These are phyloP conservation scores for Fusarium humuli DNA, from an alignment of 2,329 filamentous ascomycete species.

Conservation along the genomic window DNA sequence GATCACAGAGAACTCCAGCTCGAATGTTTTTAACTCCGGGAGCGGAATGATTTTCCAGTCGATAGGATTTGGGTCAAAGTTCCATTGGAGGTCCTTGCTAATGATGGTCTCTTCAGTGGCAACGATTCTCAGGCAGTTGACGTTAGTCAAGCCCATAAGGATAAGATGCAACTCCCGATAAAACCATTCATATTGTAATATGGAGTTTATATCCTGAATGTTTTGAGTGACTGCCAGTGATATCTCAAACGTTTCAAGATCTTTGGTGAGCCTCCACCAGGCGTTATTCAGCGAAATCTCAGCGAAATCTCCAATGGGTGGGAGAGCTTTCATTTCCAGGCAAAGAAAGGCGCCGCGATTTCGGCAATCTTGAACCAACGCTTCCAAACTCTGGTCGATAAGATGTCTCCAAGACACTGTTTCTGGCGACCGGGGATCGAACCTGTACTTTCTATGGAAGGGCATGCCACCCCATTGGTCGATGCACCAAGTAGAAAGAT, in stretches of 20 bases:
- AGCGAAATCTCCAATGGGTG: too few species aligned
- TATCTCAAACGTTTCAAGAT: too few species aligned
- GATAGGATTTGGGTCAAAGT: not conserved
- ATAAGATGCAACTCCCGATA: fast-evolving
- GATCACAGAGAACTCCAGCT: not conserved
- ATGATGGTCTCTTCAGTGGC: not conserved
- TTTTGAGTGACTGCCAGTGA: too few species aligned
- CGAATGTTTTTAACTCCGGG: not conserved
- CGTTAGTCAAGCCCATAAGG: not conserved
- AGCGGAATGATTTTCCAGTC: fast-evolving
- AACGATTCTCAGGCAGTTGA: not conserved
- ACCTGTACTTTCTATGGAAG: too few species aligned
- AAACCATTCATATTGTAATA: too few species aligned
- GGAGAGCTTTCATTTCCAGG: not conserved
- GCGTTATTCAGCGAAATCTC: too few species aligned
- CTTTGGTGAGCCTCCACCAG: too few species aligned
- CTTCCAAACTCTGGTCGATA: not conserved
- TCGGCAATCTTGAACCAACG: fast-evolving
- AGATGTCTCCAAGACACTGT: not conserved
- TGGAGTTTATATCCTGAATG: too few species aligned
- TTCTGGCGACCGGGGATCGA: too few species aligned
- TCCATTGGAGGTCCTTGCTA: fast-evolving
- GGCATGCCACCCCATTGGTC: too few species aligned
- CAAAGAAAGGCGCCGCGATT: not conserved
- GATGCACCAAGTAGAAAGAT: too few species aligned